Percentiles rank a stretch among this genome's conserved stretches.
phyloP scores from a whole-genome alignment of 345 rosid genomes.

The Salix arbutifolia region DNA sequence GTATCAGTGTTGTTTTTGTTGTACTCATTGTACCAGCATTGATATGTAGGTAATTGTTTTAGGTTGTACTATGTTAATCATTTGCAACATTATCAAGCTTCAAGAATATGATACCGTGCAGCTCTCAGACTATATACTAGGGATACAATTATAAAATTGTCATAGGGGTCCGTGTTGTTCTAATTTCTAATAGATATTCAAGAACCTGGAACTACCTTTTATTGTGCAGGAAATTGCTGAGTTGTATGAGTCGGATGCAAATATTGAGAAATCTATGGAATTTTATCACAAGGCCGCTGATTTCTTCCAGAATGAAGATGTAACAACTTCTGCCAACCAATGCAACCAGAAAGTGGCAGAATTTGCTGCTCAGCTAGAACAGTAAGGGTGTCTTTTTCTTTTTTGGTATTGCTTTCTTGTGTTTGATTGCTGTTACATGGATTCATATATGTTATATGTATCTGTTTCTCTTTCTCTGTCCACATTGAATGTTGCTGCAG shows the following conservation, averaged over 20 bases:
- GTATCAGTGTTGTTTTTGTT: background rate
- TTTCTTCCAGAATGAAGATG: slow-evolving; percentile 47
- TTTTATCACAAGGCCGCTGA: slow-evolving; percentile 30
- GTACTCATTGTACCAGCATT: background rate
- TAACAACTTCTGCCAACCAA: slow-evolving; percentile 89
- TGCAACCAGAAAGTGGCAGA: slow-evolving; percentile 98
- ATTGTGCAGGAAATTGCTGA: slow-evolving; percentile 29
- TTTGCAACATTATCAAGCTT: background rate
- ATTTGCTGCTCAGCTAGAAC: slow-evolving; percentile 83
- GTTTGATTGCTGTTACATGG: background rate
- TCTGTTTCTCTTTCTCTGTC: background rate
- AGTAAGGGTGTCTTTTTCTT: slow-evolving; percentile 44
- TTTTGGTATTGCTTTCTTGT: background rate
- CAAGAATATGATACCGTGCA: background rate
- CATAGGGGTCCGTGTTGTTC: background rate
- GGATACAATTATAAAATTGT: background rate
- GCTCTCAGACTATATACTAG: background rate
- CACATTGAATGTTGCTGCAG: background rate
- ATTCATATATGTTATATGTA: background rate
- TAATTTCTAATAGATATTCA: background rate
- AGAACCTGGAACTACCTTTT: background rate
- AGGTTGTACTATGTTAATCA: background rate
- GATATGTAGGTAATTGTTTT: background rate
- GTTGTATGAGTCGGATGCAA: slow-evolving; percentile 25
- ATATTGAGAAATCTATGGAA: slow-evolving; percentile 26